A percentile compares a stretch with the other conserved stretches of the same genome.
These are phyloP conservation scores for Malus hybrid DNA, from an alignment of 331 rosid genomes.

Conservation along the genomic window DNA sequence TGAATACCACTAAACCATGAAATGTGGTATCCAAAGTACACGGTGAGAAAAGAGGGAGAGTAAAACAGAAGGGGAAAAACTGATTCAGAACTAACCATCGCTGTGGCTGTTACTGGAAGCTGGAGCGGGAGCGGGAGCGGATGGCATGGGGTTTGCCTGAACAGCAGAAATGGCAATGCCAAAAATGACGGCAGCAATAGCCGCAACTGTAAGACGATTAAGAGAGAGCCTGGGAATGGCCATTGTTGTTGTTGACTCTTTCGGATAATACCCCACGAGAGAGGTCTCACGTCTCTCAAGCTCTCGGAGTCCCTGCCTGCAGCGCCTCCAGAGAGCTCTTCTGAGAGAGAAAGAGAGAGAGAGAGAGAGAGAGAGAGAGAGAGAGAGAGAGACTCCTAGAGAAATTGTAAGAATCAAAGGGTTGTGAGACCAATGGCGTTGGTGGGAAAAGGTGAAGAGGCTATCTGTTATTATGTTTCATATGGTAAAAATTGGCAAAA, in stretches of 20 bases:
- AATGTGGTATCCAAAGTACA: not conserved
- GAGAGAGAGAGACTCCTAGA: too few species aligned
- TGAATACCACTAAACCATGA: not conserved
- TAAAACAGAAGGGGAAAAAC: not conserved
- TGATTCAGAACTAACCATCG: slow-evolving; percentile 35
- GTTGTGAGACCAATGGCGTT: not conserved
- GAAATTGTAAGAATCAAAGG: not conserved
- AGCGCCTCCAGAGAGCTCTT: not conserved
- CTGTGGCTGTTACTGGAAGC: slow-evolving; percentile 47
- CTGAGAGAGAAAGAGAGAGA: not conserved
- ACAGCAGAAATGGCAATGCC: slow-evolving; percentile 34
- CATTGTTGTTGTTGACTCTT: slow-evolving; percentile 16
- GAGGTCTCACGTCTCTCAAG: too few species aligned
- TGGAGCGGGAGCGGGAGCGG: slow-evolving; percentile 29
- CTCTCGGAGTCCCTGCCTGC: not conserved
- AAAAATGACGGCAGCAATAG: slow-evolving; percentile 29
- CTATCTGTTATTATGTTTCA: not conserved
- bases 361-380: not conserved
- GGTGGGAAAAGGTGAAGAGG: not conserved
- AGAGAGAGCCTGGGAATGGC: slow-evolving; percentile 18
- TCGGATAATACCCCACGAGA: too few species aligned
- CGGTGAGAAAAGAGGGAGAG: not conserved
- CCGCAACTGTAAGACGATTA: slow-evolving; percentile 2
- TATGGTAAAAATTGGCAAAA: not conserved
- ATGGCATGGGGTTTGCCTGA: slow-evolving; percentile 7